Evolutionary conservation across 2,329 filamentous ascomycete species (phyloP), one percentile per base, ranked within the genome.

Genomic region (Chaetomium olivaceum): DNA sequence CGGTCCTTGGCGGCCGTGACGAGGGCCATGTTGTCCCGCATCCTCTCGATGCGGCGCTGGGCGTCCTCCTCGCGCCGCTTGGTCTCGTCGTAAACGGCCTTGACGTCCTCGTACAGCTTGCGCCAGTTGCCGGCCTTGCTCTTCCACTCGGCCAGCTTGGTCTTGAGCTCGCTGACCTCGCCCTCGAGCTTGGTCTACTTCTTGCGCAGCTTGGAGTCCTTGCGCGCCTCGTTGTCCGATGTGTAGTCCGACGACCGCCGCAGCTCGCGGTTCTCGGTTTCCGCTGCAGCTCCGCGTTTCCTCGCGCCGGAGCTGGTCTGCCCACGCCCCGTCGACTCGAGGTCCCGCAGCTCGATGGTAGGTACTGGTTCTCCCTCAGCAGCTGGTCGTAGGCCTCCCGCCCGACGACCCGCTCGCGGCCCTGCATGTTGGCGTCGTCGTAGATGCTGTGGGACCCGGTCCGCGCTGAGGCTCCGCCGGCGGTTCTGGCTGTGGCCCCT

Each of bases 181-280:
- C 72, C 74, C 66, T 79, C 75, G 4, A 80, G 73, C 66, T 71
- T 75, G 55, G 72, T 71, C 59, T 77, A 69, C 67, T 76, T 77
- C 65, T 74, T 69, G 3, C 75, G 73, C 12, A 76, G 62, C 58
- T 79, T 76, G 39, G 75, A 27, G 48, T 64, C 71, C 54, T 76
- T 73, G 43, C 73, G 75, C 57, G 71, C 69, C 2, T 76, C 72
- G 60, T 71, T 67, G 23, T 75, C 74, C n/a, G 75, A 71, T 1
- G 71, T 70, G 31, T 71, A 75, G 31, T 80, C 78, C 46, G 77
- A 67, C 7, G 76, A 74, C n/a, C 74, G 75, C 14, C 79, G 76
- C 5, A 83, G 75, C 8, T 75, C 72, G 19, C 75, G 72, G 68
- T 81, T 81, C 36, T 82, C 79, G n/a, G n/a, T n/a, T n/a, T n/a